Percentiles rank a stretch among this genome's conserved stretches.
Conservation (phyloP, 352 stramenopile genomes). For the Phytophthora pluvialis region DNA sequence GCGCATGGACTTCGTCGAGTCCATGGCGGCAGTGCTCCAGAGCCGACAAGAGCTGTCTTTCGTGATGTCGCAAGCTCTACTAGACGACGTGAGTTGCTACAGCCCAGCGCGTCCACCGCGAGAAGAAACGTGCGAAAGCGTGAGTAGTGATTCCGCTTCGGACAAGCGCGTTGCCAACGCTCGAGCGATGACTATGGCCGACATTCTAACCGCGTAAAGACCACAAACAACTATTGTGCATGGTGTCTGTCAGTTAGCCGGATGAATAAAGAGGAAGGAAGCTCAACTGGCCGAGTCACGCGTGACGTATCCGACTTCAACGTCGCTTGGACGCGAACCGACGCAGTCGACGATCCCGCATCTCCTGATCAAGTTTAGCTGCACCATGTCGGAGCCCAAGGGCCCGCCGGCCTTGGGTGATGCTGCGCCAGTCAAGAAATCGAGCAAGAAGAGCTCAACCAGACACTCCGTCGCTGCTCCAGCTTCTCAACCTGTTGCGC, state of each 20-base stretch:
- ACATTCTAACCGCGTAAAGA: slow-evolving; percentile 14
- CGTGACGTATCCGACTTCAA: slow-evolving; percentile 8
- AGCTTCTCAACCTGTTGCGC: slow-evolving; percentile 14
- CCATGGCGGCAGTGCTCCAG: slow-evolving; percentile 5
- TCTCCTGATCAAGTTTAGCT: slow-evolving; percentile 3
- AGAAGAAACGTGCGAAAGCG: not conserved
- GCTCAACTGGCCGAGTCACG: not conserved
- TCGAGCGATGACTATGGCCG: slow-evolving; percentile 15
- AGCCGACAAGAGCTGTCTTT: slow-evolving; percentile 13
- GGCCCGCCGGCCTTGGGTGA: slow-evolving; percentile 15
- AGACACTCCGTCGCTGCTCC: slow-evolving; percentile 20
- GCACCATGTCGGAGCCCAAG: slow-evolving; percentile 51
- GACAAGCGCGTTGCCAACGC: slow-evolving; percentile 3
- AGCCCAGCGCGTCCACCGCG: not conserved
- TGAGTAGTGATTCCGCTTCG: not conserved
- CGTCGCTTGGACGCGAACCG: slow-evolving; percentile 17
- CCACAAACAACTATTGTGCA: not conserved
- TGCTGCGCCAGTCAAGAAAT: slow-evolving; percentile 26
- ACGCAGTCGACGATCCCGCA: slow-evolving; percentile 5
- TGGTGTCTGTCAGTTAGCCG: no score
- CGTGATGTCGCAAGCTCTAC: slow-evolving; percentile 13
- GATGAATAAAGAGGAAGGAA: no score
- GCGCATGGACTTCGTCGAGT: slow-evolving; percentile 15
- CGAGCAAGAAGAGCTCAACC: slow-evolving; percentile 45
- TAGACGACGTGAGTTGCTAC: slow-evolving; percentile 1